A percentile compares a stretch with the other conserved stretches of the same genome.
Evolutionary conservation across 75 land plant genomes (phyloP).

Genomic region (Pinus albicaulis): DNA sequence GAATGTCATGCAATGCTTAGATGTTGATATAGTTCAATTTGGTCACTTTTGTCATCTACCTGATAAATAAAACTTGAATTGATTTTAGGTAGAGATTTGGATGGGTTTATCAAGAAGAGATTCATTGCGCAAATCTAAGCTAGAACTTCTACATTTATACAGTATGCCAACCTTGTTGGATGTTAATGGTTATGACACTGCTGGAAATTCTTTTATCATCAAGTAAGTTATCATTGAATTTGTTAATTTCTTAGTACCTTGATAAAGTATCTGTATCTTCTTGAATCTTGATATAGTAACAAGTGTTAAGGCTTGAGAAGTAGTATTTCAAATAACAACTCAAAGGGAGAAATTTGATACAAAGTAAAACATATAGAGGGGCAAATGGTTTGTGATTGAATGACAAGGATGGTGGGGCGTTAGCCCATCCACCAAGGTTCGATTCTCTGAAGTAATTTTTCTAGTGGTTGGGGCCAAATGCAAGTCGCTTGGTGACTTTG

Average conservation of each 20-base stretch:
- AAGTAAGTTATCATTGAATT: conserved; percentile 44
- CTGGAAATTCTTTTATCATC: conserved; percentile 62
- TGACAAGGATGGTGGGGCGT: too few relatives aligned
- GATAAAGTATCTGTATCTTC: background rate
- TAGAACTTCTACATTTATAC: conserved; percentile 61
- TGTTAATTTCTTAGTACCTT: background rate
- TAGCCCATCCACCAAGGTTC: too few relatives aligned
- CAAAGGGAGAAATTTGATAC: too few relatives aligned
- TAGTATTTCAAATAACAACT: too few relatives aligned
- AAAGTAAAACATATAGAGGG: too few relatives aligned
- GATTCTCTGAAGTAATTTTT: too few relatives aligned
- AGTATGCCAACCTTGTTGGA: conserved; percentile 32
- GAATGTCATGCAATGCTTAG: background rate
- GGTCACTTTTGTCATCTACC: background rate
- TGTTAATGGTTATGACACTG: conserved; percentile 32
- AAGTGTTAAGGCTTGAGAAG: background rate
- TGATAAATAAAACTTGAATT: conserved; percentile 8
- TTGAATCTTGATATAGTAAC: background rate
- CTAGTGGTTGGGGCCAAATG: too few relatives aligned
- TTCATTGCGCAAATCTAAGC: conserved; percentile 41
- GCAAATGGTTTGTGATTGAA: too few relatives aligned
- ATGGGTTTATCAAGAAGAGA: conserved; percentile 55
- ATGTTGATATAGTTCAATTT: background rate
- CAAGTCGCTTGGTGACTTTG: too few relatives aligned
- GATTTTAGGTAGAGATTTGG: conserved; percentile 67